A percentile compares a stretch with the other conserved stretches of the same genome.
phyloP scores from a whole-genome alignment of 768 basidiomycete species.

The Hygrocybe punicea region DNA sequence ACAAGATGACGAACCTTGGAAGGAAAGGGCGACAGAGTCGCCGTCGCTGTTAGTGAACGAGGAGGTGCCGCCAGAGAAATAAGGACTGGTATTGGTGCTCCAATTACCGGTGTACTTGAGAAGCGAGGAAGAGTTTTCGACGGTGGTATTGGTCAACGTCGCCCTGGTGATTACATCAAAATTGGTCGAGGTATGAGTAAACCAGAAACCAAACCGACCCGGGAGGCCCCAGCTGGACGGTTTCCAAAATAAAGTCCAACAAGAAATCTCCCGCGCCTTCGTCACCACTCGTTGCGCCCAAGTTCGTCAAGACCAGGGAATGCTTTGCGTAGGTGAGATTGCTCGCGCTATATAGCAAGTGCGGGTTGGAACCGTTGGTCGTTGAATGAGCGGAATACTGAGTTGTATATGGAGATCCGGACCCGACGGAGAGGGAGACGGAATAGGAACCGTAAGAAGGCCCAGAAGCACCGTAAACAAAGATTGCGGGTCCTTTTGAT shows the following conservation, averaged over 20 bases:
- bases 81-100: conserved; percentile 42
- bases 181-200: neutral
- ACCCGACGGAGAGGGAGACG: conserved; percentile 36
- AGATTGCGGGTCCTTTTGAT: conserved; percentile 32
- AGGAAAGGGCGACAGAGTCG: conserved; percentile 39
- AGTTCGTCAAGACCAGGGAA: conserved; percentile 39
- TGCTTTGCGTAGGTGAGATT: conserved; percentile 41
- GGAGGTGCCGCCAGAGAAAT: conserved; percentile 45
- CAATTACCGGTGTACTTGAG: conserved; percentile 42
- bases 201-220: conserved; percentile 26
- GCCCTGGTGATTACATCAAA: conserved; percentile 28
- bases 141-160: conserved; percentile 39
- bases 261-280: conserved; percentile 37
- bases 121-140: conserved; percentile 39
- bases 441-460: conserved; percentile 44
- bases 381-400: conserved; percentile 34
- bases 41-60: conserved; percentile 42
- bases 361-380: conserved; percentile 30
- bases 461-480: conserved; percentile 42
- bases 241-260: conserved; percentile 42
- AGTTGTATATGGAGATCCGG: conserved; percentile 1
- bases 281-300: conserved; percentile 39
- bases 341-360: conserved; percentile 33
- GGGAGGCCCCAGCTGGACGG: conserved; percentile 43
- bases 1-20: conserved; percentile 33